A percentile compares a stretch with the other conserved stretches of the same genome.
Conservation (phyloP, 1,284 basidiomycete genomes). For the Moesziomyces sp. region DNA sequence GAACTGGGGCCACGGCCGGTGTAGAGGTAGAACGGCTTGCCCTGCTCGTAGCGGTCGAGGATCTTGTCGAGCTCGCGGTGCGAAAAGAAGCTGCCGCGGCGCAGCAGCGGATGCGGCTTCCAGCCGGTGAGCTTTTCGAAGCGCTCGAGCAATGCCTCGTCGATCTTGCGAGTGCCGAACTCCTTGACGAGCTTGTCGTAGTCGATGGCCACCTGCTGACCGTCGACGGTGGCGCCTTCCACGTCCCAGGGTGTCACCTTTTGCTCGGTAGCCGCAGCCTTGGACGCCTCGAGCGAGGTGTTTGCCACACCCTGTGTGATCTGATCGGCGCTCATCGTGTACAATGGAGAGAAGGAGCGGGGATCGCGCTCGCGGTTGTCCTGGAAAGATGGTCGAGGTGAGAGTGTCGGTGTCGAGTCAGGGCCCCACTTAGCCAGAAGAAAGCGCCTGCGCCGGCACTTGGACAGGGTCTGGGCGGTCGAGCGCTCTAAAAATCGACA, state of each 20-base stretch:
- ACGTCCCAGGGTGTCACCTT: conserved; percentile 98
- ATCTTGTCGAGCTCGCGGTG: conserved; percentile 96
- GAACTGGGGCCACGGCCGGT: conserved; percentile 96
- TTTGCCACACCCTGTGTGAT: conserved; percentile 51
- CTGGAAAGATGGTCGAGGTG: conserved; percentile 6
- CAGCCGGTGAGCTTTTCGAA: conserved; percentile 92
- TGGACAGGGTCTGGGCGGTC: conserved; percentile 17
- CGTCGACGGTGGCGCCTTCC: conserved; percentile 90
- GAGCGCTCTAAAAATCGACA: conserved; percentile 1
- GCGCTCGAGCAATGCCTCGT: conserved; percentile 80
- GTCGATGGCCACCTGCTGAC: conserved; percentile 79
- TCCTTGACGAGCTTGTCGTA: conserved; percentile 95
- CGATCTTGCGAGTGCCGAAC: conserved; percentile 89
- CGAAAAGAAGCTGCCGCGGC: conserved; percentile 96
- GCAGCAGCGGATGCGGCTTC: conserved; percentile 87
- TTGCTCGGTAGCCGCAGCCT: conserved; percentile 71
- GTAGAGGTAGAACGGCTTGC: conserved; percentile 97
- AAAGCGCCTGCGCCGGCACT: conserved; percentile 1
- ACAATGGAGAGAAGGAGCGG: not conserved
- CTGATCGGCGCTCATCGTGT: conserved; percentile 36
- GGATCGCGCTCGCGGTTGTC: not conserved
- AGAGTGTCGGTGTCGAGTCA: conserved; percentile 10
- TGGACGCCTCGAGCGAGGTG: conserved; percentile 40
- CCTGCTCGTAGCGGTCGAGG: conserved; percentile 92
- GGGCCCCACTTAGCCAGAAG: conserved; percentile 8